Evolutionary conservation across 2,329 filamentous ascomycete species (phyloP), one percentile per base, ranked within the genome.

Genomic region (Clarireedia sp.): DNA sequence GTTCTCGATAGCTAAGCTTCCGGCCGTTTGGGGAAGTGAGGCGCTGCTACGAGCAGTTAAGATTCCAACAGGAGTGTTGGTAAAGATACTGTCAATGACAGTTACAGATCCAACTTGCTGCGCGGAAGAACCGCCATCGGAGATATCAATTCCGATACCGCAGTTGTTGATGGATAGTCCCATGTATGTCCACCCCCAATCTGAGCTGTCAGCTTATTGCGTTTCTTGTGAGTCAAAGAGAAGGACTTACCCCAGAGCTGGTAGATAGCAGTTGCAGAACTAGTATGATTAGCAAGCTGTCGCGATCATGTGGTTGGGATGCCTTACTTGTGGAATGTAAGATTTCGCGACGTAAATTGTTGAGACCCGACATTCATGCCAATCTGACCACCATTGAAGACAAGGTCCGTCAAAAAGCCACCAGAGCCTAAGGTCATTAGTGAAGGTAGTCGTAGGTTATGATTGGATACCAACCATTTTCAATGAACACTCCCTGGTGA

Each of bases 1-100:
- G 63, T 96, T 96, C 73, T 95, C 87, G 5, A 96, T 70, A 61
- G 95, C 78, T 46, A 96, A 78, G 9, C 87, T 89, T 59, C 87
- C 89, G 65, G 89, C 90, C 63, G 87, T 87, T 6, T 73, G 74
- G 37, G 74, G 70, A 24, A 71, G 73, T 53, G 78, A 73, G 16
- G 82, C 78, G 48, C 82, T 77, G 16, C 68, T 68, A 60, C 73
- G 73, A 1, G 73, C 71, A 2, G 78, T 79, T 2, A 72, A 58
- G 43, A 85, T 73, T 26, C 75, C 81, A n/a, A 76, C 70, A 0
- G 68, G 64, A 0, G 75, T 78, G 58, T 79, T 74, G 33, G 63
- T 71, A 59, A 84, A 75, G 10, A 69, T 70, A 55, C 74, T 78
- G 63, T 85, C 82, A 16, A 85, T 67, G 10, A 85, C 63, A 2